phyloP scores from a whole-genome alignment of 1,284 basidiomycete genomes.

The Rhodofomes roseus region DNA sequence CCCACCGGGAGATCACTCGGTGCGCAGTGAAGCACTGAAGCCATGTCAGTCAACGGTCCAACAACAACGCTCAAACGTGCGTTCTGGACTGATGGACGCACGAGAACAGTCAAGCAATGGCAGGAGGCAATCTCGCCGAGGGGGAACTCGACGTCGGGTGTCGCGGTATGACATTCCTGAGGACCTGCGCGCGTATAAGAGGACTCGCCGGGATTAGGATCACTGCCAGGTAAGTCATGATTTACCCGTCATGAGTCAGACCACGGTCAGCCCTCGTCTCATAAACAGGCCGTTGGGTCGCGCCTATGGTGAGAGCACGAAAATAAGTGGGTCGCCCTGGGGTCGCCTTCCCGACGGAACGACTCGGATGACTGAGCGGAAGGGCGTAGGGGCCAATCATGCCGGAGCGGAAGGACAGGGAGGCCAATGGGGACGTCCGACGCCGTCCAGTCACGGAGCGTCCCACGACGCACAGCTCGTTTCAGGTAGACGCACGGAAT shows the following conservation, averaged over 20 bases:
- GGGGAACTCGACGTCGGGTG: neutral
- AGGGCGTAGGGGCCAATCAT: neutral
- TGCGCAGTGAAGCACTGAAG: neutral
- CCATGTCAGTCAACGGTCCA: neutral
- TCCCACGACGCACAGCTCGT: neutral
- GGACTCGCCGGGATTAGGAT: neutral
- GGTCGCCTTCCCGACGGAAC: conserved; percentile 13
- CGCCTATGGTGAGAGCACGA: neutral
- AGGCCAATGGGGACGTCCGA: neutral
- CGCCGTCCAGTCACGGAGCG: neutral
- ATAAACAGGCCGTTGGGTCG: neutral
- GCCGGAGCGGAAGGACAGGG: neutral
- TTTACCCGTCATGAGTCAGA: conserved; percentile 12
- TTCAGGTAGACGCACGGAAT: neutral
- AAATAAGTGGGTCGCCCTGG: conserved; percentile 12
- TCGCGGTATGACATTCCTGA: neutral
- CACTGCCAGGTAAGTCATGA: neutral
- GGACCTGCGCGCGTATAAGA: neutral
- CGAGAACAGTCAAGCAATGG: neutral
- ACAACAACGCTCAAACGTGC: neutral
- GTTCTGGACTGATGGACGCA: neutral
- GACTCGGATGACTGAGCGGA: conserved; percentile 8
- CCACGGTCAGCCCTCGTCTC: conserved; percentile 6
- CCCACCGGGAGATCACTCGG: neutral
- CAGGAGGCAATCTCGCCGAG: neutral